Evolutionary conservation across 148 eudicot species (phyloP), one percentile per base, ranked within the genome.

Genomic region (Spergularia bocconei): DNA sequence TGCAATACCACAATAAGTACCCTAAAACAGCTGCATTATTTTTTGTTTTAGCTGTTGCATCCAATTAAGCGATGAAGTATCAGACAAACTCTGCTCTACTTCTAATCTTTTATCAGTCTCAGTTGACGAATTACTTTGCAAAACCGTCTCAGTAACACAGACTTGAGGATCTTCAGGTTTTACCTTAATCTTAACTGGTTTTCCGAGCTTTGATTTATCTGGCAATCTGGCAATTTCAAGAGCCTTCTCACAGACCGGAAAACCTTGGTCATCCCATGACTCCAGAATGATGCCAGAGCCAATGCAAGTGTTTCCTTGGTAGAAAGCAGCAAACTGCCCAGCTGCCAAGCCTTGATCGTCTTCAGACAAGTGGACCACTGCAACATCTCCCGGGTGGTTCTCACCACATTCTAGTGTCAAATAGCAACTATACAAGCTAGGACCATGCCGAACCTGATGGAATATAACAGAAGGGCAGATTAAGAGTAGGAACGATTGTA

Each of bases 331-430:
- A 82, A 88, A 96, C 77, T 96, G 99, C 39, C 99, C 99, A 6
- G 99, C 97, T 72, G 99, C 97, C 72, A 96, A 84, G 66, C 99
- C 99, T 79, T 96, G 99, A 86, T 96, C 98, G 63, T 96, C 99
- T 69, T 86, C 90, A 21, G 88, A 85, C 81, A 96, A 77, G 60
- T 84, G 89, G 56, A 96, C 97, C 64, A 88, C 86, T 15, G 85
- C 96, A 60, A 92, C 83, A 70, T 82, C 85, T 67, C 72, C 84
- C 19, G 81, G 29, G 36, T 79, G 70, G 54, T 80, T 80, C 67
- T 80, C 87, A 25, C 72, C 70, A 23, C 68, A 58, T 84, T 90
- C 91, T 72, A 88, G 74, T 39, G 74, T 81, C 82, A 96, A 82
- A 55, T 51, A 77, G 79, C 99, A 96, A 16, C 68, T 50, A 76